phyloP scores from a whole-genome alignment of 2,329 filamentous ascomycete genomes.

The Monilinia laxa region DNA sequence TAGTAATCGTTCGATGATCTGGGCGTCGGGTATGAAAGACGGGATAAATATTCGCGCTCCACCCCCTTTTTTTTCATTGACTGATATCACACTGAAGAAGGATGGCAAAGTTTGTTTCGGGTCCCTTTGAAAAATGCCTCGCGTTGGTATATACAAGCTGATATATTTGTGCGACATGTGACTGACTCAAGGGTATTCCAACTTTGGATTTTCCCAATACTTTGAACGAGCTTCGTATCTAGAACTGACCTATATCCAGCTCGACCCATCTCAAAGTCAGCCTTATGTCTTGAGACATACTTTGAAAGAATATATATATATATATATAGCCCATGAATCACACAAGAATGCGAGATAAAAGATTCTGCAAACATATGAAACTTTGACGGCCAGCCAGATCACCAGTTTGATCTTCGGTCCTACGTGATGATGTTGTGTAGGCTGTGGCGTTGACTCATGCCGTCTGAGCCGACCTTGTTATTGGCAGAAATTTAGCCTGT shows the following conservation, averaged over 20 bases:
- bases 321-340: not conserved
- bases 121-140: no score
- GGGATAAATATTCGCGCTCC: no score
- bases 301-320: not conserved
- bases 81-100: no score
- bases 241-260: not conserved
- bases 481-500: slow-evolving; percentile 14
- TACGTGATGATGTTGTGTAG: not conserved
- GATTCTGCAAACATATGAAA: not conserved
- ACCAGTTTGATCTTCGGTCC: slow-evolving; percentile 5
- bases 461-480: not conserved
- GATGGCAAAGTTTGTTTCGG: no score
- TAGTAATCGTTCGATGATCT: no score
- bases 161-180: not conserved
- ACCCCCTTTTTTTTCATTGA: no score
- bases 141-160: no score
- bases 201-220: not conserved
- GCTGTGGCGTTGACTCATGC: slow-evolving; percentile 1
- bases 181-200: not conserved
- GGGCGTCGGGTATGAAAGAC: no score
- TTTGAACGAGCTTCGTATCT: not conserved
- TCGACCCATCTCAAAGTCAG: not conserved
- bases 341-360: not conserved
- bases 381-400: not conserved
- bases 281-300: not conserved